Evolutionary conservation across 345 rosid species (phyloP).

Genomic region (Hevea brasiliensis): DNA sequence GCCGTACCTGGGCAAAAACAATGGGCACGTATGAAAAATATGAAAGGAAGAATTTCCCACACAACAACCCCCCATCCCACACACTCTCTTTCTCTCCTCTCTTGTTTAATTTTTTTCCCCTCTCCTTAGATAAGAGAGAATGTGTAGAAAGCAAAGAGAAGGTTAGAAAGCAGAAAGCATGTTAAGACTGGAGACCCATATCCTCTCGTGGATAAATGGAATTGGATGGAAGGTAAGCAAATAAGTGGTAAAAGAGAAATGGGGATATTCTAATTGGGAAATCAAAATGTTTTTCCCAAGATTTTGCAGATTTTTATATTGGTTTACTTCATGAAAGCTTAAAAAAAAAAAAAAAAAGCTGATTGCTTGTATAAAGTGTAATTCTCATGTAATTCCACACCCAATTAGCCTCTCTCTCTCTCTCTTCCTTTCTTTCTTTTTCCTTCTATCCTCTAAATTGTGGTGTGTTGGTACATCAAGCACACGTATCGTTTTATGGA

Average conservation of each 20-base stretch:
- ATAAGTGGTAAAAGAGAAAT: background rate
- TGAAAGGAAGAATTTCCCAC: background rate
- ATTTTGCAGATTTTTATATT: conserved; percentile 22
- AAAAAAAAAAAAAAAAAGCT: conserved; percentile 1
- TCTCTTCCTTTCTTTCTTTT: too few species aligned
- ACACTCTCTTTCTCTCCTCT: background rate
- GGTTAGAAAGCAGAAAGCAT: conserved; percentile 1
- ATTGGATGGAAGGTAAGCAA: conserved; percentile 14
- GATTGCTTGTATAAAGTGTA: conserved; percentile 18
- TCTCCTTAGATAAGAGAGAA: conserved; percentile 7
- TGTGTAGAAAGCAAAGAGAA: background rate
- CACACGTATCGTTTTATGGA: background rate
- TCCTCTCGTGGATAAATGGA: conserved; percentile 19
- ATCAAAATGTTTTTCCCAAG: conserved; percentile 9
- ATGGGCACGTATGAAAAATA: background rate
- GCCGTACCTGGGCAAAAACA: background rate
- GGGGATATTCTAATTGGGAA: background rate
- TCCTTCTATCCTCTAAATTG: background rate
- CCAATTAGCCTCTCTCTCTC: background rate
- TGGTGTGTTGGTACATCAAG: background rate
- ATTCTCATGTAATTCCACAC: conserved; percentile 1
- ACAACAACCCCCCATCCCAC: too few species aligned
- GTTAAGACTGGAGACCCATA: background rate
- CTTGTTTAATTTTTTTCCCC: background rate
- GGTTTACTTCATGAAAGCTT: conserved; percentile 27